Percentiles rank a stretch among this genome's conserved stretches.
Conservation (phyloP, 345 rosid species). For the Eucalyptus microcorys region DNA sequence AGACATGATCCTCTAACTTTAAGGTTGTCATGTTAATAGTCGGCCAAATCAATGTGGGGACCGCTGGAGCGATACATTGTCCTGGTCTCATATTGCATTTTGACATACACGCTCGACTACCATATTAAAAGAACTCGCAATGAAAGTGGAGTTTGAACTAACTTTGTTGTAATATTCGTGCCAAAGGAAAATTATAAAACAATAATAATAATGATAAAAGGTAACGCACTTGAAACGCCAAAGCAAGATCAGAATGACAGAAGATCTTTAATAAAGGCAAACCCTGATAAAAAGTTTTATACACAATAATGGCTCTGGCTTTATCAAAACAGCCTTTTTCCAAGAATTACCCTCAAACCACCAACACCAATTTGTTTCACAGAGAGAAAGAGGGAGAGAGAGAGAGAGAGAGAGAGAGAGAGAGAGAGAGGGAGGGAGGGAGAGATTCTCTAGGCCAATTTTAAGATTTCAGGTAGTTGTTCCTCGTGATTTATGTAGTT, state of each 20-base stretch:
- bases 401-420: too few relatives aligned
- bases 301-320: neutral
- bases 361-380: neutral
- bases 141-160: neutral
- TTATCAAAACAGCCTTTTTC: neutral
- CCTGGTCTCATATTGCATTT: neutral
- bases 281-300: neutral
- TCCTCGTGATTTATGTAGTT: neutral
- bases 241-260: neutral
- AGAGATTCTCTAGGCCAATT: neutral
- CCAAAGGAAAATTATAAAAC: neutral
- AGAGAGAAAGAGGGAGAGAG: neutral
- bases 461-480: neutral
- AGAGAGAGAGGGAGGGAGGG: neutral
- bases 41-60: neutral
- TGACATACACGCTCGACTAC: neutral
- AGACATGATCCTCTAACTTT: neutral
- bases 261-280: neutral
- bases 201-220: neutral
- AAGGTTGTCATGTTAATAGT: neutral
- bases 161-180: neutral
- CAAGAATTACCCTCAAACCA: neutral
- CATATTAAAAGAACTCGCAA: neutral
- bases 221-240: neutral
- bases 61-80: neutral